Percentiles rank a stretch among this genome's conserved stretches.
phyloP scores from a whole-genome alignment of 2,329 filamentous ascomycete species.

The Ophiostoma perfectum region DNA sequence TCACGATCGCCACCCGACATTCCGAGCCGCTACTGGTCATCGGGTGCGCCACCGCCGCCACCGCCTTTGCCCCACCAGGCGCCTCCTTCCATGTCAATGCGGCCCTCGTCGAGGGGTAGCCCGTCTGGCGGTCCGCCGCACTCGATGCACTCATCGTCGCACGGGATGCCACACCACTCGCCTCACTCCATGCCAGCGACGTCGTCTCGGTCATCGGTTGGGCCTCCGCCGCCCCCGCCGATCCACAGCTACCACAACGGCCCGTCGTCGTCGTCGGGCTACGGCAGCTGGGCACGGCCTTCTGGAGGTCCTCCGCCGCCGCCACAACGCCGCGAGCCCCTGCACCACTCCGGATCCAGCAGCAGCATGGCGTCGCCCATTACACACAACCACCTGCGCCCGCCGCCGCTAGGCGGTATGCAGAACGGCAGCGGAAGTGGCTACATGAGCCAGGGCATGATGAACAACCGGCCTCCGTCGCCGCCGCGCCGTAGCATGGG shows the following conservation, averaged over 20 bases:
- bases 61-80: slow-evolving; percentile 23
- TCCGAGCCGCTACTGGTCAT: slow-evolving; percentile 20
- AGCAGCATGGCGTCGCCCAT: slow-evolving; percentile 21
- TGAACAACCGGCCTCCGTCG: slow-evolving; percentile 46
- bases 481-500: slow-evolving; percentile 40
- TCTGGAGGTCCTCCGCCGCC: slow-evolving; percentile 9
- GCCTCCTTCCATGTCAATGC: slow-evolving; percentile 23
- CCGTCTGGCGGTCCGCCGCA: slow-evolving; percentile 16
- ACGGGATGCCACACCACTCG: slow-evolving; percentile 16
- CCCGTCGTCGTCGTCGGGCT: slow-evolving; percentile 17
- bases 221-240: slow-evolving; percentile 16
- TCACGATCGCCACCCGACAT: slow-evolving; percentile 22
- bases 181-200: slow-evolving; percentile 16
- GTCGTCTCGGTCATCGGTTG: slow-evolving; percentile 12
- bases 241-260: slow-evolving; percentile 20
- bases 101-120: slow-evolving; percentile 20
- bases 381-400: slow-evolving; percentile 27
- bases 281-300: slow-evolving; percentile 23
- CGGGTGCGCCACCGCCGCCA: slow-evolving; percentile 20
- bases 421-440: slow-evolving; percentile 24
- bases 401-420: slow-evolving; percentile 19
- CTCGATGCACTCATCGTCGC: slow-evolving; percentile 17
- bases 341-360: slow-evolving; percentile 16
- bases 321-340: slow-evolving; percentile 21
- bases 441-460: slow-evolving; percentile 23